Percentiles rank a stretch among this genome's conserved stretches.
Conservation (phyloP, 2,329 filamentous ascomycete genomes). For the Nigrospora osmanthi region DNA sequence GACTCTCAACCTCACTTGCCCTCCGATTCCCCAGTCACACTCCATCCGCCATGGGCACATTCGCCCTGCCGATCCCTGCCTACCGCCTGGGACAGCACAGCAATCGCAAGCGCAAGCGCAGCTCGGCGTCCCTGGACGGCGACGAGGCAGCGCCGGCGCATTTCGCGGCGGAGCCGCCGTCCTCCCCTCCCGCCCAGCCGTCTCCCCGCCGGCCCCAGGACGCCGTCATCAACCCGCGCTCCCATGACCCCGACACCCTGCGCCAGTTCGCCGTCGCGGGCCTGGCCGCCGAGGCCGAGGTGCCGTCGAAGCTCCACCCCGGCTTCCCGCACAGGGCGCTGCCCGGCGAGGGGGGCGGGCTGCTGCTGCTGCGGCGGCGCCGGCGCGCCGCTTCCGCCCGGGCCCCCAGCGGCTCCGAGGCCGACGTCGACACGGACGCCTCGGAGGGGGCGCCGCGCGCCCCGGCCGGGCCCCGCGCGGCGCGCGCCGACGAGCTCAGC, state of each 20-base stretch:
- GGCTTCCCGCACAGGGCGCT: slow-evolving; percentile 45
- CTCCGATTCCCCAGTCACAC: no score
- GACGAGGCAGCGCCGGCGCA: not conserved
- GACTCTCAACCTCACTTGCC: no score
- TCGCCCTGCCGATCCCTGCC: slow-evolving; percentile 18
- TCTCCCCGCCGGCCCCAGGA: slow-evolving; percentile 12
- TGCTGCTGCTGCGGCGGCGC: slow-evolving; percentile 5
- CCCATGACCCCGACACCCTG: slow-evolving; percentile 42
- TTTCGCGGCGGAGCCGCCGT: not conserved
- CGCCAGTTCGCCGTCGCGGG: slow-evolving; percentile 47
- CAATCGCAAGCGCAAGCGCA: slow-evolving; percentile 23
- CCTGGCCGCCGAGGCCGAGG: slow-evolving; percentile 35
- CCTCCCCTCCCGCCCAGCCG: slow-evolving; percentile 6
- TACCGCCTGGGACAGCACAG: slow-evolving; percentile 15
- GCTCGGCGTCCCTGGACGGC: slow-evolving; percentile 13
- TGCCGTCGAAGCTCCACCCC: slow-evolving; percentile 26
- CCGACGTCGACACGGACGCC: slow-evolving; percentile 5
- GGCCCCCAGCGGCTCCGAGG: slow-evolving; percentile 4
- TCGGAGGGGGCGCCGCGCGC: not conserved
- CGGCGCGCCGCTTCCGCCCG: slow-evolving; percentile 1
- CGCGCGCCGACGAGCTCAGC: slow-evolving; percentile 7
- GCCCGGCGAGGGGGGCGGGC: slow-evolving; percentile 7
- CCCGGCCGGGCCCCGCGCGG: not conserved
- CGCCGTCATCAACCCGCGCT: slow-evolving; percentile 44
- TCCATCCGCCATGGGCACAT: slow-evolving; percentile 13